Conservation (phyloP, 2,329 filamentous ascomycete genomes). For the Coleophoma cylindrospora region DNA sequence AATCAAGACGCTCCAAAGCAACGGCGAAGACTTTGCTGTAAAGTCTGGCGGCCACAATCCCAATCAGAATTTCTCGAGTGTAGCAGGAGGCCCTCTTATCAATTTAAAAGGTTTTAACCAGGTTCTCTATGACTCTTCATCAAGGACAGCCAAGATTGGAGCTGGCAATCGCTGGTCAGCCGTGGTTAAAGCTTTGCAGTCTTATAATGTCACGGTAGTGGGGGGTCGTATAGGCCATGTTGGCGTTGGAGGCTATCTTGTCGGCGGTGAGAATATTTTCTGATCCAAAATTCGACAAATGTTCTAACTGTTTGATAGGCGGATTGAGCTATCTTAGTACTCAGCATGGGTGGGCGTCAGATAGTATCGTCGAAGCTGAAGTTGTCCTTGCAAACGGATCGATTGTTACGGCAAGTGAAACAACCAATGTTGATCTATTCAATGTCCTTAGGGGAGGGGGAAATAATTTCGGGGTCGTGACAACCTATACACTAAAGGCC, state of each 20-base stretch:
- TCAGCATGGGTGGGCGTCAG: slow-evolving; percentile 10
- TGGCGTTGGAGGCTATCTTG: slow-evolving; percentile 39
- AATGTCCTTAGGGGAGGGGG: slow-evolving; percentile 48
- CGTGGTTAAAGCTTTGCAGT: slow-evolving; percentile 10
- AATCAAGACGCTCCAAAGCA: slow-evolving; percentile 26
- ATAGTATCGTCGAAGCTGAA: slow-evolving; percentile 13
- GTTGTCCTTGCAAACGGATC: slow-evolving; percentile 42
- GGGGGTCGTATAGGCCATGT: slow-evolving; percentile 42
- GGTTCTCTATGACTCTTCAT: slow-evolving; percentile 19
- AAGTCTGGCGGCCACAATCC: slow-evolving; percentile 37
- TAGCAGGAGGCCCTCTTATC: slow-evolving; percentile 28
- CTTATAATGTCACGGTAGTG: slow-evolving; percentile 24
- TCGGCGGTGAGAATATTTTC: slow-evolving; percentile 24
- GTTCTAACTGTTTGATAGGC: neutral
- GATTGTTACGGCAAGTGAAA: slow-evolving; percentile 38
- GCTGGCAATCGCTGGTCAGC: slow-evolving; percentile 22
- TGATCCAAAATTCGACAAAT: slow-evolving; percentile 14
- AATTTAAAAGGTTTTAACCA: slow-evolving; percentile 27
- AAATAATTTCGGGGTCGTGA: slow-evolving; percentile 48
- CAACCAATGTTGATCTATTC: slow-evolving; percentile 42
- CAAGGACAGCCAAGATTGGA: slow-evolving; percentile 21
- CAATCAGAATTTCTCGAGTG: slow-evolving; percentile 31
- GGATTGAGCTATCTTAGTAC: slow-evolving; percentile 13
- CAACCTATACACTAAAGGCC: slow-evolving; percentile 28
- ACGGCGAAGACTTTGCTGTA: slow-evolving; percentile 32